phyloP scores from a whole-genome alignment of 1,284 basidiomycete genomes.

The Boletus nobilissimus region DNA sequence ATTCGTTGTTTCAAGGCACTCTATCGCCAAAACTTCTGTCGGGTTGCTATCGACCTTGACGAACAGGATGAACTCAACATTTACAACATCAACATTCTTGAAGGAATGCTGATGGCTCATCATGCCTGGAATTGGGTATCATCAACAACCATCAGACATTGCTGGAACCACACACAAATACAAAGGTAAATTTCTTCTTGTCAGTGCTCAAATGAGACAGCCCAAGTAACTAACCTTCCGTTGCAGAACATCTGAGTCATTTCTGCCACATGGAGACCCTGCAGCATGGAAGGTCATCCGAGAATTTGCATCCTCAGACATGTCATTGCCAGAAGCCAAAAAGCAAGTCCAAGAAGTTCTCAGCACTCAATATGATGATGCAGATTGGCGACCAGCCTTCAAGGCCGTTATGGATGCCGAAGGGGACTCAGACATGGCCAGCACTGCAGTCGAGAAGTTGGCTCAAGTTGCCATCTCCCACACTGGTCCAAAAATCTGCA shows the following conservation, averaged over 20 bases:
- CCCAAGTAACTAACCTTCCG: neutral
- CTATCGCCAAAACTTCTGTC: neutral
- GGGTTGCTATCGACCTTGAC: neutral
- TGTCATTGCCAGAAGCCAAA: neutral
- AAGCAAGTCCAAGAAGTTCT: neutral
- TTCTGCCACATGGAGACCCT: neutral
- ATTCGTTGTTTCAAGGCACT: slow-evolving; percentile 12
- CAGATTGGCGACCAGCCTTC: neutral
- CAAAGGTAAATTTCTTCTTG: neutral
- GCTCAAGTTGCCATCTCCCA: too few relatives aligned
- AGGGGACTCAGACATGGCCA: too few relatives aligned
- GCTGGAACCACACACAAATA: neutral
- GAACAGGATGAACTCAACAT: neutral
- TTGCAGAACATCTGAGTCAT: neutral
- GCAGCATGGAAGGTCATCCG: neutral
- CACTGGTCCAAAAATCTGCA: too few relatives aligned
- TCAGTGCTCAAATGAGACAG: neutral
- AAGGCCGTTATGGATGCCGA: neutral
- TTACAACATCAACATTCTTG: neutral
- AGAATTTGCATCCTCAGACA: neutral
- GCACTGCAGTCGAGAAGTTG: too few relatives aligned
- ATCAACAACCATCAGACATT: neutral
- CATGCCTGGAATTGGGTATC: neutral
- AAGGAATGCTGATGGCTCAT: neutral
- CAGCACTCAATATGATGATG: neutral